Conservation (phyloP, 2,329 filamentous ascomycete species). For the Colletotrichum euphorbiae region DNA sequence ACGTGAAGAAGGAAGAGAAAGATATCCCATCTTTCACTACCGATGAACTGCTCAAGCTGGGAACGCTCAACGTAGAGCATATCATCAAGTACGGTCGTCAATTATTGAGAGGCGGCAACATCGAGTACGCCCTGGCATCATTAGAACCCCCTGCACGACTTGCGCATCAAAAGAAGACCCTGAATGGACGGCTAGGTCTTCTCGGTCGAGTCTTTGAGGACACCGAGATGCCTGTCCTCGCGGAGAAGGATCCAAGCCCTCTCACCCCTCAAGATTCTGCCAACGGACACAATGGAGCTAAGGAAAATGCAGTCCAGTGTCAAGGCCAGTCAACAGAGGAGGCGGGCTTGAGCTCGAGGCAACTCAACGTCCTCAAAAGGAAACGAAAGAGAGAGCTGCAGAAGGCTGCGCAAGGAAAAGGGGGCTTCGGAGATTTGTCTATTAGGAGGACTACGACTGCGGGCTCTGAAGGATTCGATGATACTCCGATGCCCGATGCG, state of each 20-base stretch:
- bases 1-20: constrained; percentile 70
- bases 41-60: constrained; percentile 77
- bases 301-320: constrained; percentile 51
- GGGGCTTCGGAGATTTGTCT: constrained; percentile 88
- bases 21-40: constrained; percentile 55
- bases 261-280: constrained; percentile 58
- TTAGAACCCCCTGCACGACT: constrained; percentile 86
- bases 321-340: constrained; percentile 68
- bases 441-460: constrained; percentile 71
- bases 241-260: constrained; percentile 60
- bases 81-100: constrained; percentile 88
- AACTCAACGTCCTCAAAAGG: constrained; percentile 93
- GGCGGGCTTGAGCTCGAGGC: constrained; percentile 84
- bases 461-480: constrained; percentile 72
- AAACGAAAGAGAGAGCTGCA: constrained; percentile 93
- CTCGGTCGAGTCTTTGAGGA: constrained; percentile 88
- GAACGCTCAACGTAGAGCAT: constrained; percentile 79
- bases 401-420: constrained; percentile 86
- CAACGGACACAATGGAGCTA: constrained; percentile 49
- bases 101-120: constrained; percentile 84
- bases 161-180: constrained; percentile 88
- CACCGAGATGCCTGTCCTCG: constrained; percentile 73
- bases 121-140: constrained; percentile 85
- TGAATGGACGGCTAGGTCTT: constrained; percentile 84
- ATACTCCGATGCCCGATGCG: constrained; percentile 64